These are phyloP conservation scores for Plectosphaerella cucumerina DNA, from an alignment of 2,329 filamentous ascomycete genomes.

Conservation along the genomic window DNA sequence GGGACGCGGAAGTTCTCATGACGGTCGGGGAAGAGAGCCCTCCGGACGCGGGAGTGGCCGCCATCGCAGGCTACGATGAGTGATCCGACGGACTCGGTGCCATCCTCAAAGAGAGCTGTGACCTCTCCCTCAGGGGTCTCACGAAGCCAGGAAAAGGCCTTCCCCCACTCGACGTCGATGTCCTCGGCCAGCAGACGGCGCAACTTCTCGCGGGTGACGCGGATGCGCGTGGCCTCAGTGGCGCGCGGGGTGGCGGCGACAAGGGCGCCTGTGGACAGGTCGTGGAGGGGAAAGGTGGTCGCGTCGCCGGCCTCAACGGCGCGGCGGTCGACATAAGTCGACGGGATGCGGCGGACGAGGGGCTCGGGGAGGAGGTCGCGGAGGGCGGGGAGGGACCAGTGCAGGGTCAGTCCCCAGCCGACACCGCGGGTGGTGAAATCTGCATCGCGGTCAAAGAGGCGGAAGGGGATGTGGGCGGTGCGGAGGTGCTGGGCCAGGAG, in stretches of 20 bases:
- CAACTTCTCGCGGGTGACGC: conserved; percentile 43
- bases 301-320: conserved; percentile 40
- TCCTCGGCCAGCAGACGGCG: conserved; percentile 39
- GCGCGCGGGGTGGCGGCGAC: conserved; percentile 35
- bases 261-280: conserved; percentile 45
- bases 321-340: conserved; percentile 49
- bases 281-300: conserved; percentile 50
- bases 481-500: conserved; percentile 30
- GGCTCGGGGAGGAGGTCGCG: conserved; percentile 44
- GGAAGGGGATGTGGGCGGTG: conserved; percentile 32
- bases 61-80: conserved; percentile 50
- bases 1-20: conserved; percentile 36
- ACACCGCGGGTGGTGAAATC: conserved; percentile 41
- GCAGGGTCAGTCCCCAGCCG: conserved; percentile 61
- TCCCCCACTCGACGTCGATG: conserved; percentile 43
- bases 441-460: conserved; percentile 48
- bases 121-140: conserved; percentile 15
- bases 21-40: conserved; percentile 26
- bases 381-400: conserved; percentile 55
- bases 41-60: conserved; percentile 37
- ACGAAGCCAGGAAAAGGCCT: conserved; percentile 24
- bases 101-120: conserved; percentile 42
- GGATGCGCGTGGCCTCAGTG: conserved; percentile 37
- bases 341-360: conserved; percentile 38
- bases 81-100: conserved; percentile 31